A percentile compares a stretch with the other conserved stretches of the same genome.
phyloP scores from a whole-genome alignment of 441 rosid species.

The Biscutella laevigata region DNA sequence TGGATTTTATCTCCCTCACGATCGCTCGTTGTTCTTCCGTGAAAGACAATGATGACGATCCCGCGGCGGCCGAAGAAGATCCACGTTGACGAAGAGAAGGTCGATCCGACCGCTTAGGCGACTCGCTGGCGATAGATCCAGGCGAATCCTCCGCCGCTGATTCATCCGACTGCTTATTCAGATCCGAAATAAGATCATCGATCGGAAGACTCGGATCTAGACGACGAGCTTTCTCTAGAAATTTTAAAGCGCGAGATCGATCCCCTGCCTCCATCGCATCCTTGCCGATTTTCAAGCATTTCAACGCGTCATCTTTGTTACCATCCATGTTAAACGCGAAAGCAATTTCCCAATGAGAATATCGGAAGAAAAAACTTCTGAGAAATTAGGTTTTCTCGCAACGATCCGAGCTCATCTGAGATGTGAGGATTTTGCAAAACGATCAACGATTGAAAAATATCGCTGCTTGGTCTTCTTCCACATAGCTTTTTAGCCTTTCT shows the following conservation, averaged over 20 bases:
- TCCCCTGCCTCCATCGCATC: constrained; percentile 64
- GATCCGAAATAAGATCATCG: constrained; percentile 46
- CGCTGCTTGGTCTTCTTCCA: constrained; percentile 10
- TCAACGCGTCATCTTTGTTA: constrained; percentile 89
- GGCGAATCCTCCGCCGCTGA: constrained; percentile 16
- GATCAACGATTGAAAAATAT: background rate
- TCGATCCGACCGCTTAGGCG: constrained; percentile 35
- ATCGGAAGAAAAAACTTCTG: background rate
- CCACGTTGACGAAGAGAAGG: constrained; percentile 55
- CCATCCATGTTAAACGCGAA: constrained; percentile 51
- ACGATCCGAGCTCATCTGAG: constrained; percentile 16
- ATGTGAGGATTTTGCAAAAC: constrained; percentile 9
- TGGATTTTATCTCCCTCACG: constrained; percentile 64
- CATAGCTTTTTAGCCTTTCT: constrained; percentile 10
- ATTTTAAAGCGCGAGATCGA: constrained; percentile 66
- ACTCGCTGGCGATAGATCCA: constrained; percentile 27
- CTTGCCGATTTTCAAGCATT: constrained; percentile 69
- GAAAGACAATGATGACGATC: constrained; percentile 35
- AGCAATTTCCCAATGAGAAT: background rate
- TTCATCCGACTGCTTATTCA: constrained; percentile 26
- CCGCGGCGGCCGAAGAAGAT: constrained; percentile 26
- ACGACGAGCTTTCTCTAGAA: constrained; percentile 75
- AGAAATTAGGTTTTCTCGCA: background rate
- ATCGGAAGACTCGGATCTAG: constrained; percentile 67
- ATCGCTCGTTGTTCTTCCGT: constrained; percentile 70